Conservation (phyloP, 345 rosid species). For the Rhizophora apiculata region DNA sequence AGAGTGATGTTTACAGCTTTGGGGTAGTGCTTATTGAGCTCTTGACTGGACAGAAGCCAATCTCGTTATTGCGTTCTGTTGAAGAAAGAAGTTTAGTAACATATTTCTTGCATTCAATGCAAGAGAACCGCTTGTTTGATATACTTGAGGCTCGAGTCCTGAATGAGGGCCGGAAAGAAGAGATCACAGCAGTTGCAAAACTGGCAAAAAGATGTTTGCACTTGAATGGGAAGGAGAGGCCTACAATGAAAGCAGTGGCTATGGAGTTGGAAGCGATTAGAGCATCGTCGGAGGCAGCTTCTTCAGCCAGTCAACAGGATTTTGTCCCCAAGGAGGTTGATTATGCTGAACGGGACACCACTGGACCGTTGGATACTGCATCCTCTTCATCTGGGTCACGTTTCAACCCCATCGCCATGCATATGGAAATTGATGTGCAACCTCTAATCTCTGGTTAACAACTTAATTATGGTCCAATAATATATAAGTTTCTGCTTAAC, state of each 20-base stretch:
- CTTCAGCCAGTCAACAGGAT: not conserved
- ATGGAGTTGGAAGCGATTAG: conserved; percentile 2
- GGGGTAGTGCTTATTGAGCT: not conserved
- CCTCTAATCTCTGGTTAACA: no score
- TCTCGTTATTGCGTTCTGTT: not conserved
- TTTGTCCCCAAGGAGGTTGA: not conserved
- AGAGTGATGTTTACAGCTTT: conserved; percentile 1
- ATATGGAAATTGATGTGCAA: no score
- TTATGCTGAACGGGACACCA: not conserved
- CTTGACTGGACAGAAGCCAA: not conserved
- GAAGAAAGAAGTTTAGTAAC: not conserved
- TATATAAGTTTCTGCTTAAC: no score
- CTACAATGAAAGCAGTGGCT: not conserved
- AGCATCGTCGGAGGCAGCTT: not conserved
- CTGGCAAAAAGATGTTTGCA: not conserved
- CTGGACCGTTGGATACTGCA: not conserved
- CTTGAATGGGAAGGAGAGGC: conserved; percentile 1
- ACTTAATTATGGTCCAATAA: no score
- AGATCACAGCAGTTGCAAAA: not conserved
- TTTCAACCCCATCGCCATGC: no score
- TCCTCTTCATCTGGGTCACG: not conserved
- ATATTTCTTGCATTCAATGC: conserved; percentile 1
- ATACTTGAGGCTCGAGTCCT: conserved; percentile 1
- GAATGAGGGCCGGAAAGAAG: not conserved
- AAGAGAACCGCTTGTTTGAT: not conserved